Conservation (phyloP, 768 basidiomycete genomes). For the Postia placenta region DNA sequence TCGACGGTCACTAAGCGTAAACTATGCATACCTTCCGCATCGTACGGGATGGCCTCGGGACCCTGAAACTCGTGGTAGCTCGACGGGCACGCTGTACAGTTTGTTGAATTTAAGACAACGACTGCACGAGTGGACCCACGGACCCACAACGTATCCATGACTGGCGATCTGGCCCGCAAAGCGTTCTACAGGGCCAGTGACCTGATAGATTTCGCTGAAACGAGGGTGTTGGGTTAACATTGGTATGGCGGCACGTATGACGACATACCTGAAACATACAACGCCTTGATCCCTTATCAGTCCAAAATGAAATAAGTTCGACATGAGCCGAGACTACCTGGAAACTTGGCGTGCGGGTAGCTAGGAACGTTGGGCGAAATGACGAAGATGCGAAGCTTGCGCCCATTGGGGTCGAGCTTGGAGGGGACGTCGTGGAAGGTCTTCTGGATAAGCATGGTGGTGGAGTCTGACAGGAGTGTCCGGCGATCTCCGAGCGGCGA, state of each 20-base stretch:
- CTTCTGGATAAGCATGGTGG: constrained; percentile 76
- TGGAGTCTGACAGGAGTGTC: no score
- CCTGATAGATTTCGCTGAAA: constrained; percentile 87
- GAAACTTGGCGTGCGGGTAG: constrained; percentile 89
- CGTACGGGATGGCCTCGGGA: constrained; percentile 85
- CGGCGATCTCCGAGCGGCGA: no score
- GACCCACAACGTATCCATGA: constrained; percentile 79
- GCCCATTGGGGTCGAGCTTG: constrained; percentile 50
- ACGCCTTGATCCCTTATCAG: constrained; percentile 62
- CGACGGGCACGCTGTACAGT: constrained; percentile 63
- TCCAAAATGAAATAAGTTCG: constrained; percentile 25
- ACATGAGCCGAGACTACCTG: constrained; percentile 48
- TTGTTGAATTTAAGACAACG: background rate
- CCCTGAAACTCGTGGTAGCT: constrained; percentile 91
- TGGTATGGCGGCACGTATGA: background rate
- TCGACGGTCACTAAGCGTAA: no score
- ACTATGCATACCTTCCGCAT: constrained; percentile 56
- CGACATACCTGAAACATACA: constrained; percentile 66
- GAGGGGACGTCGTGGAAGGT: constrained; percentile 73
- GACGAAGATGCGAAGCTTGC: constrained; percentile 75
- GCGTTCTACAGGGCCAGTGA: constrained; percentile 95
- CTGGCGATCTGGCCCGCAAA: constrained; percentile 86
- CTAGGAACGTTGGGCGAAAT: constrained; percentile 73
- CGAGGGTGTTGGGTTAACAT: background rate
- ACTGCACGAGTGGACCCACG: constrained; percentile 18